Base-by-base conservation (phyloP, 2,329 filamentous ascomycete genomes). In the Dactylonectria macrodidyma region DNA sequence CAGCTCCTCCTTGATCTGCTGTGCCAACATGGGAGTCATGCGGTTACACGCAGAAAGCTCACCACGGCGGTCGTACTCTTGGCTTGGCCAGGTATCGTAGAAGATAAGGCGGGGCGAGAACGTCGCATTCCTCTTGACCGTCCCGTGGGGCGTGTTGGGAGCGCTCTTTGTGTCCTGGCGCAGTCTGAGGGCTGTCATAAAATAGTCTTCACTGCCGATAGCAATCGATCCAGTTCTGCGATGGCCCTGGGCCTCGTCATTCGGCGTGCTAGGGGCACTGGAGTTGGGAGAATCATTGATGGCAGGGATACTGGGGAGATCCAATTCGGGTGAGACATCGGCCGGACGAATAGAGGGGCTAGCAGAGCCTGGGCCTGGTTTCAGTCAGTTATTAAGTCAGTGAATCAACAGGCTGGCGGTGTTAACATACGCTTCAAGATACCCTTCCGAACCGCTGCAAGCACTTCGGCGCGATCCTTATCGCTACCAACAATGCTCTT, bases 1-100 rank as follows among this genome's bases (percentile, higher is more conserved):
- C 75, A 99, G 89, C 84, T 99, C 96, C 84, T 99, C 96, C 84
- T 98, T 98, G 84, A 99, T 99, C 82, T 99, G 96, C 84, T 99
- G 96, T 52, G 96, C 96, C 71, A 99, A 89, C 88, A 98, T 95
- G 12, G 96, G 96, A 56, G 96, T 99, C 74, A 99, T 87, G 73
- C 95, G 93, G 80, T 99, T 99, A 89, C 96, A 99, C 1, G 96
- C 99, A 11, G 96, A 95, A 83, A 98, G 93, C 68, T 99, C 96
- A 62, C 96, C 96, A 61, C 96, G 91, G 69, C 96, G 93, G 80
- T 99, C 96, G 78, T 99, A 99, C 80, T 99, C 96, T 75, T 93
- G 92, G 78, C 92, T 94, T 2, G 95, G 95, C 95, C 95, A 99
- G 8, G 95, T 98, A 78, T 99, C 96, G 79, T 98, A 91, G 80